Conservation (phyloP, 108 stramenopile species). For the Aurantiochytrium sp. region DNA sequence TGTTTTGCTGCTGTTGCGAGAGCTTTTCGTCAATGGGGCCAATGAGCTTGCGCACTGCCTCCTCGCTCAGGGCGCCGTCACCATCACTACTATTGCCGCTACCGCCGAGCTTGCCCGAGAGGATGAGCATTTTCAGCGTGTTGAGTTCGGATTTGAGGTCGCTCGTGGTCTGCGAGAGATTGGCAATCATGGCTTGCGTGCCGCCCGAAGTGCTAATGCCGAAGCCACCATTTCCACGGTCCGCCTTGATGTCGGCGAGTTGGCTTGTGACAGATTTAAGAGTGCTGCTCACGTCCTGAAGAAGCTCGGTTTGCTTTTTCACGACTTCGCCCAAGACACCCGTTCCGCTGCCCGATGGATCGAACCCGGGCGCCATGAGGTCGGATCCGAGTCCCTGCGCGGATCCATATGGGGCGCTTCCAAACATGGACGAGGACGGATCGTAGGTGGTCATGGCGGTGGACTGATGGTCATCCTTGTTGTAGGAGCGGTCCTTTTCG, state of each 20-base stretch:
- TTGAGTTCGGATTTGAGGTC: background rate
- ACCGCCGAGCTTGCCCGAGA: background rate
- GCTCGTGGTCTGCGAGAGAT: background rate
- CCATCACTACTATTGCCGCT: background rate
- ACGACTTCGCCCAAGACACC: background rate
- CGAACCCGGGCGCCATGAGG: background rate
- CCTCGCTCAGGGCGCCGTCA: background rate
- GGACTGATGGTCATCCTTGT: background rate
- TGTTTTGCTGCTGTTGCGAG: background rate
- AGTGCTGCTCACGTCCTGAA: background rate
- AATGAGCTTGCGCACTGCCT: background rate
- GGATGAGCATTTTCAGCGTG: slow-evolving; percentile 1
- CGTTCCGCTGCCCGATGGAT: background rate
- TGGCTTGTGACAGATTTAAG: background rate
- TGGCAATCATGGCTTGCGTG: background rate
- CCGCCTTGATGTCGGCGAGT: background rate
- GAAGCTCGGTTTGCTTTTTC: background rate
- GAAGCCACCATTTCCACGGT: background rate
- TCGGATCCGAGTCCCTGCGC: background rate
- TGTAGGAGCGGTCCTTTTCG: background rate
- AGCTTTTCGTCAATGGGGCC: background rate
- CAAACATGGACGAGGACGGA: background rate
- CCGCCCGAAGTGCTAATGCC: background rate
- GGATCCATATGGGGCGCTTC: background rate
- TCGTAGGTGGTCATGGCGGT: background rate